phyloP scores from a whole-genome alignment of 176 grass and related monocot species.

The Secale cereale region DNA sequence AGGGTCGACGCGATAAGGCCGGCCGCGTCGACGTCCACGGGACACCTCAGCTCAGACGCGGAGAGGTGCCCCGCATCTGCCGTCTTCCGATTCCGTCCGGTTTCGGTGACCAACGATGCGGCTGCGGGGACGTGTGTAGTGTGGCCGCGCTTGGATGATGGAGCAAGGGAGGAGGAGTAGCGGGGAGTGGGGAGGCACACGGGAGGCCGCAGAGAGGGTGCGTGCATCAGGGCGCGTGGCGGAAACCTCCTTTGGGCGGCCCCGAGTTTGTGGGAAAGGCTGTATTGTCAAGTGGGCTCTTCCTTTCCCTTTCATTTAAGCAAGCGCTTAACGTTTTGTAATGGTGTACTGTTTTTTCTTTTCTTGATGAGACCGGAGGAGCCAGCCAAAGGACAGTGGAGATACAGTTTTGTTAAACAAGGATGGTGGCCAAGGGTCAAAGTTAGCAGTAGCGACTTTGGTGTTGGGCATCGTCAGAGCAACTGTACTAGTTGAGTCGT shows the following conservation, averaged over 20 bases:
- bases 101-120: background rate
- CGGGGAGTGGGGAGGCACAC: background rate
- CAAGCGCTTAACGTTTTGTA: background rate
- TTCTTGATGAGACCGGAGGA: background rate
- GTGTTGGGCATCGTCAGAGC: too few species aligned
- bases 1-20: background rate
- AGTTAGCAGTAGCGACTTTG: background rate
- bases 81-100: background rate
- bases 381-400: background rate
- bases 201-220: fast-evolving
- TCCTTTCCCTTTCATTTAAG: background rate
- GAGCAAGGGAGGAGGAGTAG: too few species aligned
- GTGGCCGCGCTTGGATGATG: background rate
- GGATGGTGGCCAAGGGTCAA: background rate
- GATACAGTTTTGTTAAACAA: background rate
- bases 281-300: constrained; percentile 19
- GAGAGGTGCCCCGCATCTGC: constrained; percentile 26
- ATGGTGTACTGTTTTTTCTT: background rate
- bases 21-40: background rate
- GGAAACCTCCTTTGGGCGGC: background rate
- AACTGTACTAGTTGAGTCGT: too few species aligned
- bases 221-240: background rate
- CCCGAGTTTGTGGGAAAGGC: constrained; percentile 29
- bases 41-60: background rate
- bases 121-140: too few species aligned